phyloP scores from a whole-genome alignment of 179 eudicot genomes.

The Beta lomatogona region DNA sequence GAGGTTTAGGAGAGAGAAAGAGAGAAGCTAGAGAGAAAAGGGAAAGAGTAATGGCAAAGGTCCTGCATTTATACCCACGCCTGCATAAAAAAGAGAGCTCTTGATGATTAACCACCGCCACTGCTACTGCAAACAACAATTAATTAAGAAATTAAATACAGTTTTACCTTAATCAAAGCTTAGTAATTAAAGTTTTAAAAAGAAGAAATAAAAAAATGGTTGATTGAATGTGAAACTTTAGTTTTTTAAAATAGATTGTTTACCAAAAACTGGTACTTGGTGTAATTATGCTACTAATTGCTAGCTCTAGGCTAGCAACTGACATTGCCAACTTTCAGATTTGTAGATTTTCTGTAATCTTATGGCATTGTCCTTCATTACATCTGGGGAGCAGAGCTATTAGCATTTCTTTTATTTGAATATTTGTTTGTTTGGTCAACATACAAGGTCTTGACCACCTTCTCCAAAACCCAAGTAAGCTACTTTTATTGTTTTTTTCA shows the following conservation, averaged over 20 bases:
- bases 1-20: conserved; percentile 14
- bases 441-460: conserved; percentile 38
- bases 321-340: conserved; percentile 52
- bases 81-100: conserved; percentile 69
- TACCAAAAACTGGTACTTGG: not conserved
- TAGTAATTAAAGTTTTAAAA: not conserved
- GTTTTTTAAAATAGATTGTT: not conserved
- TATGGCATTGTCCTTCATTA: conserved; percentile 39
- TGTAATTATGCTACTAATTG: conserved; percentile 21
- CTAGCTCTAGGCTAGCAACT: conserved; percentile 41
- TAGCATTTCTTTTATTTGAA: conserved; percentile 27
- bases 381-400: conserved; percentile 36
- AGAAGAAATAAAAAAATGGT: not conserved
- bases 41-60: conserved; percentile 40
- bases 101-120: conserved; percentile 90
- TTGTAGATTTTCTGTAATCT: conserved; percentile 38
- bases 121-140: conserved; percentile 38
- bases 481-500: conserved; percentile 5
- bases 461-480: conserved; percentile 18
- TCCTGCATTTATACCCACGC: conserved; percentile 83
- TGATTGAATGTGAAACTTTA: not conserved
- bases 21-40: conserved; percentile 22
- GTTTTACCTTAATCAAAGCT: not conserved
- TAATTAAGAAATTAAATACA: not conserved
- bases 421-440: conserved; percentile 40